A percentile compares a stretch with the other conserved stretches of the same genome.
These are phyloP conservation scores for Endotrypanum monterogeii DNA, from an alignment of 208 protist genomes.

Conservation along the genomic window DNA sequence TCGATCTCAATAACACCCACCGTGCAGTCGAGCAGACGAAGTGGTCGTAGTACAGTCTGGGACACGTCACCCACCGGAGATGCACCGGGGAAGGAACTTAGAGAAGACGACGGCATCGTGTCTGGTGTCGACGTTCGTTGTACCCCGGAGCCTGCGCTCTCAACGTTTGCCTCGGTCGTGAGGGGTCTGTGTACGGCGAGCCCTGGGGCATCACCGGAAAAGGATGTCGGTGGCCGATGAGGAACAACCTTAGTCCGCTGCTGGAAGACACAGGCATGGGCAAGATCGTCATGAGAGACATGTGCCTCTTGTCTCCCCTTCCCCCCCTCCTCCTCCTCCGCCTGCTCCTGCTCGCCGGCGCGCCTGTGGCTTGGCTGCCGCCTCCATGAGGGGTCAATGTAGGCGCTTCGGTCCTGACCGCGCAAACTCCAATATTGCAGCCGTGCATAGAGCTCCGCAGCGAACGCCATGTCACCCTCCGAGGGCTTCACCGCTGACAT, in stretches of 20 bases:
- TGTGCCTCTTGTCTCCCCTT: background rate
- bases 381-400: conserved; percentile 31
- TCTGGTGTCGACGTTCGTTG: background rate
- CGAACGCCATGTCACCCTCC: conserved; percentile 62
- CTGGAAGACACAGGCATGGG: background rate
- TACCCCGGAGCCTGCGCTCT: background rate
- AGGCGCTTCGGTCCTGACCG: conserved; percentile 51
- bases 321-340: too few relatives aligned
- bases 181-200: too few relatives aligned
- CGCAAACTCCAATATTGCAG: conserved; percentile 76
- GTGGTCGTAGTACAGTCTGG: background rate
- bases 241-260: background rate
- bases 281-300: background rate
- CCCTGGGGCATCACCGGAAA: background rate
- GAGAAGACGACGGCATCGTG: background rate
- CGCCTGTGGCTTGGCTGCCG: background rate
- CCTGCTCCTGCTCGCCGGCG: too few relatives aligned
- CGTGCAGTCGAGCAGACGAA: conserved; percentile 22
- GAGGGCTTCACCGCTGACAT: conserved; percentile 9
- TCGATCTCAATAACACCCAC: conserved; percentile 22
- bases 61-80: background rate
- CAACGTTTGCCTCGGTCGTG: background rate
- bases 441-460: conserved; percentile 59
- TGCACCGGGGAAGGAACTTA: background rate
- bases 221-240: background rate